A percentile compares a stretch with the other conserved stretches of the same genome.
These are phyloP conservation scores for Colletotrichum sp. DNA, from an alignment of 2,329 filamentous ascomycete species.

Conservation along the genomic window DNA sequence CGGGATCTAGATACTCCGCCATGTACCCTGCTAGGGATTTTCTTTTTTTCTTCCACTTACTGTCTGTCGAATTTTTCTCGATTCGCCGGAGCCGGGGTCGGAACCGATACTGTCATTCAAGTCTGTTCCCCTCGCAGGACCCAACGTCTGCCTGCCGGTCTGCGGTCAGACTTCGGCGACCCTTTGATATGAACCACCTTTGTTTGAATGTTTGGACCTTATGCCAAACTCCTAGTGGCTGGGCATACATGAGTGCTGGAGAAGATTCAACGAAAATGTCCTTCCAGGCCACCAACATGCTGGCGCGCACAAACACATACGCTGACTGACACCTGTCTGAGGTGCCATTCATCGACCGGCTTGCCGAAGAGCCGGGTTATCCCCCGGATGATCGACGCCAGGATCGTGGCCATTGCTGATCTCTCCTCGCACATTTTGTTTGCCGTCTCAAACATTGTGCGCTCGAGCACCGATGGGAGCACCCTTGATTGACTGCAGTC, in stretches of 20 bases:
- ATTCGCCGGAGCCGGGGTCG: neutral
- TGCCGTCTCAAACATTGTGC: conserved; percentile 13
- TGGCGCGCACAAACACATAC: neutral
- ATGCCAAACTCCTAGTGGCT: neutral
- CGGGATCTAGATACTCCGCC: neutral
- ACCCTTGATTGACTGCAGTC: neutral
- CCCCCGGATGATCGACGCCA: neutral
- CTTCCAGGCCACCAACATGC: neutral
- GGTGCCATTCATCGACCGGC: conserved; percentile 1
- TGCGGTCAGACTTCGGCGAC: neutral
- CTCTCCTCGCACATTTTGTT: neutral
- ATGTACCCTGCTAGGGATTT: neutral
- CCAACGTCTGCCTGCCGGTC: neutral
- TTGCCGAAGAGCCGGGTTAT: neutral
- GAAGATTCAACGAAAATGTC: neutral
- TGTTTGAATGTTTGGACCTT: neutral
- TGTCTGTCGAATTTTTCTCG: neutral
- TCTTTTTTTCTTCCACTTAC: too few species aligned
- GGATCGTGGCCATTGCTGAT: neutral
- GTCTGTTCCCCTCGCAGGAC: neutral
- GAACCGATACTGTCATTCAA: neutral
- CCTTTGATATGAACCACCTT: neutral
- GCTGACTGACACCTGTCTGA: conserved; percentile 8
- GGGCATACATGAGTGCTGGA: neutral
- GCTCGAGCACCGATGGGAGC: conserved; percentile 2